phyloP scores from a whole-genome alignment of 2,329 filamentous ascomycete species.

The Tolypocladium nubicola region DNA sequence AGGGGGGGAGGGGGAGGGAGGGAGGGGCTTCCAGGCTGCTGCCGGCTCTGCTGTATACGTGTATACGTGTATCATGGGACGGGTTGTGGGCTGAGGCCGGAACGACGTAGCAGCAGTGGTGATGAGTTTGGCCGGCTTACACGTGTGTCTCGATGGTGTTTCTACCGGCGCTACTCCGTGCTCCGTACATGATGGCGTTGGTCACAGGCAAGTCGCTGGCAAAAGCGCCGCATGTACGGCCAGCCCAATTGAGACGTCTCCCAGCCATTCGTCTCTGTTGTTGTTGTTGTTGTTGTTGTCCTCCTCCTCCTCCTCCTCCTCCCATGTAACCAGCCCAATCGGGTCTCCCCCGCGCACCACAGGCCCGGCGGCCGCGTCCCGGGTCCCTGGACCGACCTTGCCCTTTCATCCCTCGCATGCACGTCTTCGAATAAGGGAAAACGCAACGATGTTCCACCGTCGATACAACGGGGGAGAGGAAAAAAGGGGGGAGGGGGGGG shows the following conservation, averaged over 20 bases:
- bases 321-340: not conserved
- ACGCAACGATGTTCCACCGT: not conserved
- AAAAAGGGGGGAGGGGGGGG: not conserved
- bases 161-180: not conserved
- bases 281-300: not conserved
- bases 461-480: not conserved
- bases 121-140: not conserved
- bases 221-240: not conserved
- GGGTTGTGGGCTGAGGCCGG: not conserved
- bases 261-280: not conserved
- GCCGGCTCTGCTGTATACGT: not conserved
- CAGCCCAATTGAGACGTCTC: not conserved
- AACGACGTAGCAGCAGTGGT: not conserved
- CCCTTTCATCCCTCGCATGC: not conserved
- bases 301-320: no score
- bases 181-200: not conserved
- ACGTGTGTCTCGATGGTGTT: not conserved
- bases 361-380: not conserved
- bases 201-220: not conserved
- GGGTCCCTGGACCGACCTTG: not conserved
- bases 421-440: constrained; percentile 2
- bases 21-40: no score
- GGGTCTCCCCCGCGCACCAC: not conserved
- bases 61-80: not conserved
- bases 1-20: not conserved